Percentiles rank a stretch among this genome's conserved stretches.
Conservation (phyloP, 257 asterid genomes). For the Primulina eburnea region DNA sequence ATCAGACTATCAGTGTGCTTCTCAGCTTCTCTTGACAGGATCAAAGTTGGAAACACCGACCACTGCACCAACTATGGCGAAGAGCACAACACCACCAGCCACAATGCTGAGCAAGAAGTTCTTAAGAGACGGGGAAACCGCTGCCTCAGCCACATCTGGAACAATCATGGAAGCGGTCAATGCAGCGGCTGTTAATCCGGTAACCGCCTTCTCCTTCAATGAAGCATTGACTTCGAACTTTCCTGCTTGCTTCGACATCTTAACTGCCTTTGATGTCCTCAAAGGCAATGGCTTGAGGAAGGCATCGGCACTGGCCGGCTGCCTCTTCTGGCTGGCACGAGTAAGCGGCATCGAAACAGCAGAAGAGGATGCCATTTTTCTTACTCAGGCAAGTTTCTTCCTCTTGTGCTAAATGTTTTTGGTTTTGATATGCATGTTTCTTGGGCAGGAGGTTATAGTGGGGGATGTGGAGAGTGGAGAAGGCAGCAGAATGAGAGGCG, state of each 20-base stretch:
- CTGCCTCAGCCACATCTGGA: slow-evolving; percentile 81
- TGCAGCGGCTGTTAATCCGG: slow-evolving; percentile 80
- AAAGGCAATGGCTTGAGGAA: slow-evolving; percentile 58
- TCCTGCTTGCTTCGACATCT: slow-evolving; percentile 34
- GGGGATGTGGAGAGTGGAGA: slow-evolving; percentile 16
- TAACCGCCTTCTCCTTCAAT: slow-evolving; percentile 66
- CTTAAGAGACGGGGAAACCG: slow-evolving; percentile 75
- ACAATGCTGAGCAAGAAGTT: slow-evolving; percentile 80
- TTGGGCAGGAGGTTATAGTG: slow-evolving; percentile 4
- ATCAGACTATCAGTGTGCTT: not conserved
- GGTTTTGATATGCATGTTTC: slow-evolving; percentile 19
- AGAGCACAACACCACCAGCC: slow-evolving; percentile 76
- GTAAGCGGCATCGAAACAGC: slow-evolving; percentile 61
- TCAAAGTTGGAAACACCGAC: slow-evolving; percentile 79
- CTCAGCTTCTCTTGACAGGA: slow-evolving; percentile 76
- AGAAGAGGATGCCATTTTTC: slow-evolving; percentile 67
- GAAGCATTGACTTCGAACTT: slow-evolving; percentile 64
- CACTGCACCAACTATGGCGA: slow-evolving; percentile 58
- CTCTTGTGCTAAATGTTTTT: slow-evolving; percentile 15
- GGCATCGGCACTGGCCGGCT: slow-evolving; percentile 32
- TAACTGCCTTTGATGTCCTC: slow-evolving; percentile 36
- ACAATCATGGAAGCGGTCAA: slow-evolving; percentile 66
- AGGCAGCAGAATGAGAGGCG: slow-evolving; percentile 44
- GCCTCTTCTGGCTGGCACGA: slow-evolving; percentile 44
- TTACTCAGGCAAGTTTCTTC: slow-evolving; percentile 23